Percentiles rank a stretch among this genome's conserved stretches.
These are phyloP conservation scores for Priceomyces melissophilus DNA, from an alignment of 805 yeast genomes.

Conservation along the genomic window DNA sequence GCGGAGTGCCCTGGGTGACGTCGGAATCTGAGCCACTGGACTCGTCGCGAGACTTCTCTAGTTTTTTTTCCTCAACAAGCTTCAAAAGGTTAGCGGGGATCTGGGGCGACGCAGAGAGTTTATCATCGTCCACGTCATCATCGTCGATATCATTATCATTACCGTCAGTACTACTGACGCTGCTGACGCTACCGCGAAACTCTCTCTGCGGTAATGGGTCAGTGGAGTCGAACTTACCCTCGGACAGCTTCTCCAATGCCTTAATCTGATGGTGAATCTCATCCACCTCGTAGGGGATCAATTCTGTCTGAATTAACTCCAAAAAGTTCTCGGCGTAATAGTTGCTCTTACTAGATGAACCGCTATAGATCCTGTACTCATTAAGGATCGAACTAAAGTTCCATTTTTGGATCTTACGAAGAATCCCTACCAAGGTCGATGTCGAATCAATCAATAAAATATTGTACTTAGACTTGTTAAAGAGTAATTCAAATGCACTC, in stretches of 20 bases:
- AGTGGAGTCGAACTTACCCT: constrained; percentile 1
- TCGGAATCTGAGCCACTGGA: constrained; percentile 26
- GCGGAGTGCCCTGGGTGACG: constrained; percentile 30
- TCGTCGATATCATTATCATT: constrained; percentile 32
- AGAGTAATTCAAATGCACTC: constrained; percentile 60
- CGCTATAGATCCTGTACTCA: constrained; percentile 72
- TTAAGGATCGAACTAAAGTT: constrained; percentile 76
- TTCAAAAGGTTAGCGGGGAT: constrained; percentile 59
- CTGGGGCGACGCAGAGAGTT: constrained; percentile 62
- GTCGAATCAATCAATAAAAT: constrained; percentile 75
- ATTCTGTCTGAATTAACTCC: constrained; percentile 62
- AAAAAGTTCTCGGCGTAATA: constrained; percentile 80
- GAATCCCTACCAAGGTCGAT: constrained; percentile 72
- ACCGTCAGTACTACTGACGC: constrained; percentile 19
- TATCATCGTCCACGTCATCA: constrained; percentile 42
- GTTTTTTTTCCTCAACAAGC: constrained; percentile 49
- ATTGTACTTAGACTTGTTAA: constrained; percentile 65
- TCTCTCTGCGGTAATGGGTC: neutral
- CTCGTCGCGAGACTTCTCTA: constrained; percentile 25
- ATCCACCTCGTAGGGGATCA: constrained; percentile 41
- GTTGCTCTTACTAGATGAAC: constrained; percentile 65
- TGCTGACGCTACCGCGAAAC: neutral
- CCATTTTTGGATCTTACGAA: constrained; percentile 87
- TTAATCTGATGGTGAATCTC: constrained; percentile 21
- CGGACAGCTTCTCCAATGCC: constrained; percentile 11